Evolutionary conservation across 2,329 filamentous ascomycete genomes (phyloP).

Genomic region (Juglanconis juglandina): DNA sequence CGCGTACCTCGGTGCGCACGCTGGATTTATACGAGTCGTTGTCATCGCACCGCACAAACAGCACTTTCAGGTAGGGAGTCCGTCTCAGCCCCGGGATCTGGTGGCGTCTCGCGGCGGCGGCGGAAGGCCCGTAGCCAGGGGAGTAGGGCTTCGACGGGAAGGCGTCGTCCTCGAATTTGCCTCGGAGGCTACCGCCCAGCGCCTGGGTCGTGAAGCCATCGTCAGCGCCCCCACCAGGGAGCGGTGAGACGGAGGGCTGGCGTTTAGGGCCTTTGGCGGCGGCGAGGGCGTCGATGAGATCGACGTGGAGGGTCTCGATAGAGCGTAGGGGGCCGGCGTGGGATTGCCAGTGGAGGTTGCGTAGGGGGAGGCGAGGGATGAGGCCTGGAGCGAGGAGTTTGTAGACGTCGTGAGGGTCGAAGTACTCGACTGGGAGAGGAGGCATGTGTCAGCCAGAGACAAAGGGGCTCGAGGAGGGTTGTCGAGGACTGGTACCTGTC

Average conservation of each 20-base stretch:
- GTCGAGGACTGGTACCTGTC: conserved; percentile 51
- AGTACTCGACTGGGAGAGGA: conserved; percentile 78
- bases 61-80: conserved; percentile 90
- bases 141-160: conserved; percentile 16
- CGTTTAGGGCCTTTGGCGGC: conserved; percentile 24
- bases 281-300: conserved; percentile 64
- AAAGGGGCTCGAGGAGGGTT: conserved; percentile 13
- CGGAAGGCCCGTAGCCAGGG: conserved; percentile 12
- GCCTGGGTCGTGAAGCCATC: conserved; percentile 61
- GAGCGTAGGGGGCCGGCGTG: conserved; percentile 86
- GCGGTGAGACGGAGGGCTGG: conserved; percentile 11
- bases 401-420: conserved; percentile 87
- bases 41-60: conserved; percentile 88
- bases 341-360: conserved; percentile 96
- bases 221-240: conserved; percentile 35
- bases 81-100: conserved; percentile 92
- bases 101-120: conserved; percentile 61
- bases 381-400: conserved; percentile 76
- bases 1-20: conserved; percentile 73
- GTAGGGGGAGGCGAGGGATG: conserved; percentile 74
- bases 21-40: conserved; percentile 87
- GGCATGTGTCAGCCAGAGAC: conserved; percentile 9
- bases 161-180: conserved; percentile 5
- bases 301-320: conserved; percentile 88
- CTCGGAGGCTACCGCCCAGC: conserved; percentile 35